Percentiles rank a stretch among this genome's conserved stretches.
Evolutionary conservation across 2,329 filamentous ascomycete genomes (phyloP).

Genomic region (Claviceps pusilla): DNA sequence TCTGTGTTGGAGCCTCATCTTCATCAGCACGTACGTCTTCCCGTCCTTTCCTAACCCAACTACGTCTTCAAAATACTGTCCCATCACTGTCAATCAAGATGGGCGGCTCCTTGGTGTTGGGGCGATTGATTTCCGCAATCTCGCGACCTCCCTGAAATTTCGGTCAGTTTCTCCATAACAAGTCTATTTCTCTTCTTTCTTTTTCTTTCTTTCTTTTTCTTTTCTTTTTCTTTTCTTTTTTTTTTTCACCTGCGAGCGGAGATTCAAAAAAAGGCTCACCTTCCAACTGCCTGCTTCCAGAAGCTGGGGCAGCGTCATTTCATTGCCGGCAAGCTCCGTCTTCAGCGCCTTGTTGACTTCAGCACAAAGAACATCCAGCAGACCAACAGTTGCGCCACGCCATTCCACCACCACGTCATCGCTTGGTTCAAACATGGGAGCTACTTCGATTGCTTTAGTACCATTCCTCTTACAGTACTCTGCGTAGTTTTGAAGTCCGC

Average conservation of each 20-base stretch:
- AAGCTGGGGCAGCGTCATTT: conserved; percentile 73
- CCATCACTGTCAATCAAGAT: conserved; percentile 95
- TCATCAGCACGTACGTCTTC: background rate
- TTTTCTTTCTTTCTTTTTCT: too few relatives aligned
- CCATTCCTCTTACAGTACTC: conserved; percentile 59
- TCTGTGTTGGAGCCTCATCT: background rate
- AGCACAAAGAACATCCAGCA: conserved; percentile 38
- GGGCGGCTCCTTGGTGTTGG: conserved; percentile 90
- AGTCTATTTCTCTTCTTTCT: background rate
- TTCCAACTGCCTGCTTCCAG: conserved; percentile 97
- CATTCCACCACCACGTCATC: conserved; percentile 51
- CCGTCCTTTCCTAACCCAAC: background rate
- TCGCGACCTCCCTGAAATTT: conserved; percentile 63
- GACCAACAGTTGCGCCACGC: conserved; percentile 47
- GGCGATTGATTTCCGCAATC: conserved; percentile 85
- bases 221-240: background rate
- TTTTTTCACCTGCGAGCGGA: background rate
- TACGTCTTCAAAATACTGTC: conserved; percentile 63
- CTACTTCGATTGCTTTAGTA: conserved; percentile 41
- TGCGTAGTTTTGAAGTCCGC: conserved; percentile 48
- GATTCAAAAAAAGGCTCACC: conserved; percentile 35
- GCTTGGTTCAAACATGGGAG: conserved; percentile 42
- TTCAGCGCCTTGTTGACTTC: conserved; percentile 50
- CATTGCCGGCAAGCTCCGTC: conserved; percentile 46
- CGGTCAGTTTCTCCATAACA: background rate